Base-by-base conservation (phyloP, 179 eudicot species). In the Drosera spatulata region DNA sequence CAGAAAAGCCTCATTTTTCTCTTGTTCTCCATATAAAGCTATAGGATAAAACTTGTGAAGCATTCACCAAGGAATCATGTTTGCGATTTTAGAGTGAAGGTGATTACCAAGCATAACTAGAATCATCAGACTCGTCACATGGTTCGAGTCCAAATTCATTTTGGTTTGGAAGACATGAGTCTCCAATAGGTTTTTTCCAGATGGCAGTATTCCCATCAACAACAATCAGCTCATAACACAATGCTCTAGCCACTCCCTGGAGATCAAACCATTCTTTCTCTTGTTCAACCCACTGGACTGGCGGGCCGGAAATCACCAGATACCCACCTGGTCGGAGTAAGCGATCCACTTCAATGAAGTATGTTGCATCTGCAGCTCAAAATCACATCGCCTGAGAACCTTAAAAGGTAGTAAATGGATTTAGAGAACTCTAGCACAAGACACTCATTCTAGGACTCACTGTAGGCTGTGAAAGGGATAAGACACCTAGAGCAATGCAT, bases 181-280 rank as follows among this genome's bases (percentile, higher is more conserved):
- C 85, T 52, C 82, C 94, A n/a, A 72, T 61, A 51, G 91, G 95
- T 70, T 91, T 91, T 70, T 88, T 85, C 96, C 97, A 91, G 66
- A 91, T 79, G 69, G 66, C 97, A 15, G 96, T 88, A 70, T 80
- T 91, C 41, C 85, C 96, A 72, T 91, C 97, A 55, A 88, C 97
- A 39, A 72, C 88, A 62, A 88, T 85, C 42, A 88, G 79, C 73
- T 88, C 97, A 77, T 81, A 91, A 61, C 97, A 91, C 77, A 91
- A 72, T 42, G 88, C 79, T 69, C 94, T 83, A 41, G 97, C 97
- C 33, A 82, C 93, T 49, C 85, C 83, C 74, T 91, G 97, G 58
- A 91, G 87, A 74, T 91, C 97, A 62, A 90, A 87, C 97, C 97
- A 91, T 76, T 91, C 97, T 70, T 85, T 85, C 67, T 91, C 96